Evolutionary conservation across 2,329 filamentous ascomycete species (phyloP), one percentile per base, ranked within the genome.

Genomic region (Fusarium papillatum): DNA sequence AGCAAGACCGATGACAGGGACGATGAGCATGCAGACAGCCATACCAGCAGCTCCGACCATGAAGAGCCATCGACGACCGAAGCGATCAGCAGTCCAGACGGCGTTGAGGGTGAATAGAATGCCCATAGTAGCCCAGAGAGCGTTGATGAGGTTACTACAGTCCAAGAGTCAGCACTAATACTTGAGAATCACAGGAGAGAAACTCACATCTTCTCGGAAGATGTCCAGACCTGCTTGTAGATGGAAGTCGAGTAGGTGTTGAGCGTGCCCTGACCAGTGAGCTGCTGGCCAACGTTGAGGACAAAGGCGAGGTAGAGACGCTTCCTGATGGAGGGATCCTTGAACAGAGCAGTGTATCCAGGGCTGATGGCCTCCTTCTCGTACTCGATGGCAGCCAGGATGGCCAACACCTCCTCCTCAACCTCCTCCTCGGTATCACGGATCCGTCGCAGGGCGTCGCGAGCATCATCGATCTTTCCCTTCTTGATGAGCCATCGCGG

Each of bases 221-320:
- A 87, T 29, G 85, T 87, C 86, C 93, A 95, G 29, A 94, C 89
- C 81, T 93, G 92, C 84, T 93, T 90, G 86, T 95, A 95, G 79
- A 95, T 93, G 77, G 90, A 90, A n/a, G 92, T 93, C 24, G 90
- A 93, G 87, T 95, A 95, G 5, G 90, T 89, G 87, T 94, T 95
- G 75, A 95, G 87, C 2, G 92, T 93, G 73, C 93, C 93, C 83
- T 95, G 93, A 24, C 93, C 93, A 7, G 92, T 93, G 48, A 95
- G 87, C 82, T 95, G 93, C 82, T 94, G 93, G 57, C 93, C 93
- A 57, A 92, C 88, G 80, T 95, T 95, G 83, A 95, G 84, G 61
- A 93, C 83, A 75, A 93, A 88, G 29, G 92, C 92, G 36, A 95
- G 88, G 55, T 87, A 84, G 75, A 95, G 88, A 65, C 93, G 90